phyloP scores from a whole-genome alignment of 2,329 filamentous ascomycete genomes.

The Aspergillus piperis region DNA sequence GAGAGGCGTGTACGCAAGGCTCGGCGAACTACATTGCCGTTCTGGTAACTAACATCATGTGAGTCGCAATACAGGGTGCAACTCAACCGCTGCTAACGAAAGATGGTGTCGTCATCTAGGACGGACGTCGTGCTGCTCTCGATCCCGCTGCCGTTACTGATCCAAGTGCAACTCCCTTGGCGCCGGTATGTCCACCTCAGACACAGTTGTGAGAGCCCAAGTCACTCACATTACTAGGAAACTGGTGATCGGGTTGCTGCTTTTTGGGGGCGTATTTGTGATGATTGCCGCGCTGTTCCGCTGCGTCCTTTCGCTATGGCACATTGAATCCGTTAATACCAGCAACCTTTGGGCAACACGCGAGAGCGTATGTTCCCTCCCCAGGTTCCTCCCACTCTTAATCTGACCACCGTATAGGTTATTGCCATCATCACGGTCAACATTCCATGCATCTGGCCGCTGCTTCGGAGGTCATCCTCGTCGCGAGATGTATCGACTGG shows the following conservation, averaged over 20 bases:
- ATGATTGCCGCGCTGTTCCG: constrained; percentile 47
- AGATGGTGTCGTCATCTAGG: constrained; percentile 20
- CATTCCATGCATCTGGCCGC: constrained; percentile 45
- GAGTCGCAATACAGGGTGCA: constrained; percentile 11
- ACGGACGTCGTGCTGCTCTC: constrained; percentile 44
- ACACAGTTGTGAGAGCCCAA: not conserved
- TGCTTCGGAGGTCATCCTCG: constrained; percentile 35
- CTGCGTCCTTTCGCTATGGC: constrained; percentile 42
- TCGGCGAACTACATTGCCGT: constrained; percentile 43
- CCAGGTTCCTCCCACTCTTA: not conserved
- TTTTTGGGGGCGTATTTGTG: constrained; percentile 50
- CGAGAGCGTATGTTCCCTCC: constrained; percentile 38
- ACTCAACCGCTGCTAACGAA: not conserved
- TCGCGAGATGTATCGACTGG: constrained; percentile 13
- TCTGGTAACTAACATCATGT: constrained; percentile 42
- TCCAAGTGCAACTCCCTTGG: constrained; percentile 42
- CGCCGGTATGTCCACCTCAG: constrained; percentile 25
- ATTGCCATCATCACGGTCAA: constrained; percentile 49
- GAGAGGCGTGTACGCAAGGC: constrained; percentile 35
- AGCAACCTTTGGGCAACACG: constrained; percentile 49
- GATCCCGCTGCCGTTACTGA: constrained; percentile 46
- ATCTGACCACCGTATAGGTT: constrained; percentile 32
- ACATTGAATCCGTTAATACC: constrained; percentile 41
- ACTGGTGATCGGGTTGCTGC: constrained; percentile 41
- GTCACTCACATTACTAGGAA: constrained; percentile 27